A percentile compares a stretch with the other conserved stretches of the same genome.
phyloP scores from a whole-genome alignment of 805 yeast genomes.

The Saturnispora silvae region DNA sequence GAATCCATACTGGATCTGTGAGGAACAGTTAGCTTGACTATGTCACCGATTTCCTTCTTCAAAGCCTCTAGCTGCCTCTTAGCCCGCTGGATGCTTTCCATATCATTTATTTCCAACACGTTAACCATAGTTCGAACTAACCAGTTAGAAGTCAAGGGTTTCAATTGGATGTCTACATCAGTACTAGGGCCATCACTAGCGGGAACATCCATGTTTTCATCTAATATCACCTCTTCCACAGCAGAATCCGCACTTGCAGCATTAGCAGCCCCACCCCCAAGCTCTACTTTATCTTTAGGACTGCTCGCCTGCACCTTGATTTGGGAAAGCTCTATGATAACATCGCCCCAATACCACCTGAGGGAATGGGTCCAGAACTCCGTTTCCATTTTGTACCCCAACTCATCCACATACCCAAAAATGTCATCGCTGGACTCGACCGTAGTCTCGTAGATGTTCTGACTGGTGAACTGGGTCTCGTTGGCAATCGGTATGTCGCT shows the following conservation, averaged over 20 bases:
- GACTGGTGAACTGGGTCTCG: constrained; percentile 48
- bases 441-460: constrained; percentile 56
- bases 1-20: constrained; percentile 78
- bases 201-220: neutral
- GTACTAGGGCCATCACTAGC: neutral
- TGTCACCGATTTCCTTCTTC: constrained; percentile 56
- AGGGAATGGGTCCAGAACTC: constrained; percentile 55
- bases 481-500: constrained; percentile 64
- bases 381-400: constrained; percentile 61
- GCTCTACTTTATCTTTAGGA: neutral
- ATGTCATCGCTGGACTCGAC: constrained; percentile 39
- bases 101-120: constrained; percentile 61
- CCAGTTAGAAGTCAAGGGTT: constrained; percentile 11
- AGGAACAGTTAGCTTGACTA: constrained; percentile 61
- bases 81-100: constrained; percentile 58
- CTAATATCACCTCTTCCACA: too few relatives aligned
- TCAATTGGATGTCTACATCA: neutral
- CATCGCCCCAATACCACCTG: constrained; percentile 49
- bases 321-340: constrained; percentile 50
- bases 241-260: too few relatives aligned
- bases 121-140: constrained; percentile 60
- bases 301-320: constrained; percentile 27
- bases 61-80: constrained; percentile 50
- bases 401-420: constrained; percentile 37
- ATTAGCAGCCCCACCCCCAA: too few relatives aligned